Conservation (phyloP, 1,284 basidiomycete species). For the Cryptococcus deneoformans region DNA sequence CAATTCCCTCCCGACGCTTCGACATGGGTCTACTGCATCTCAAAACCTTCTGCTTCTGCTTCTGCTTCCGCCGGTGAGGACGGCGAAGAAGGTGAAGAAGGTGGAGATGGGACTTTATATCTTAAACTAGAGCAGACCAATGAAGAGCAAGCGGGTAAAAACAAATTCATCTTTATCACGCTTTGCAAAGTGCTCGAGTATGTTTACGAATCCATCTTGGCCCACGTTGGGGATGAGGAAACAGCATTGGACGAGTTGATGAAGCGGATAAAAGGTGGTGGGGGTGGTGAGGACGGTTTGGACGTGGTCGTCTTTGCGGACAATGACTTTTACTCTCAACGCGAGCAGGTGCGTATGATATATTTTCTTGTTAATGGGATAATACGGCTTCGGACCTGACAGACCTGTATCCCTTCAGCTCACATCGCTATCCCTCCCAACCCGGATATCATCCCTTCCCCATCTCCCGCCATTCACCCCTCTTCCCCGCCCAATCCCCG, state of each 20-base stretch:
- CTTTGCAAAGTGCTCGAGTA: constrained; percentile 72
- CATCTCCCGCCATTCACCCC: constrained; percentile 70
- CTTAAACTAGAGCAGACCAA: constrained; percentile 17
- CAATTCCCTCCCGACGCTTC: constrained; percentile 73
- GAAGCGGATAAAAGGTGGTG: constrained; percentile 3
- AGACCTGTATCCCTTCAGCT: constrained; percentile 53
- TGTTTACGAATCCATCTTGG: constrained; percentile 58
- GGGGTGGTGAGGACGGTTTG: constrained; percentile 44
- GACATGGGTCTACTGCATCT: constrained; percentile 64
- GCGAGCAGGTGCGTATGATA: constrained; percentile 61
- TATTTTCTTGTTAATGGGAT: not conserved
- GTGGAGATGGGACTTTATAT: no score
- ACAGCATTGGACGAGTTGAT: constrained; percentile 43
- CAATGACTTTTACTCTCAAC: constrained; percentile 98
- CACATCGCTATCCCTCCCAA: constrained; percentile 58
- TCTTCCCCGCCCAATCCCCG: constrained; percentile 64
- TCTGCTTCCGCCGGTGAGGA: constrained; percentile 1
- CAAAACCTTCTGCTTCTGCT: not conserved
- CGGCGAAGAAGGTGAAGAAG: not conserved
- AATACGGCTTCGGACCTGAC: not conserved
- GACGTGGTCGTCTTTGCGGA: constrained; percentile 83
- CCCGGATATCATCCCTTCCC: constrained; percentile 55
- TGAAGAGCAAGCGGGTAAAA: constrained; percentile 51
- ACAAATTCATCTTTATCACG: constrained; percentile 91
- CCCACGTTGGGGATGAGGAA: constrained; percentile 44